Base-by-base conservation (phyloP, 129 eudicot species). In the Chrysanthemum makinoi region DNA sequence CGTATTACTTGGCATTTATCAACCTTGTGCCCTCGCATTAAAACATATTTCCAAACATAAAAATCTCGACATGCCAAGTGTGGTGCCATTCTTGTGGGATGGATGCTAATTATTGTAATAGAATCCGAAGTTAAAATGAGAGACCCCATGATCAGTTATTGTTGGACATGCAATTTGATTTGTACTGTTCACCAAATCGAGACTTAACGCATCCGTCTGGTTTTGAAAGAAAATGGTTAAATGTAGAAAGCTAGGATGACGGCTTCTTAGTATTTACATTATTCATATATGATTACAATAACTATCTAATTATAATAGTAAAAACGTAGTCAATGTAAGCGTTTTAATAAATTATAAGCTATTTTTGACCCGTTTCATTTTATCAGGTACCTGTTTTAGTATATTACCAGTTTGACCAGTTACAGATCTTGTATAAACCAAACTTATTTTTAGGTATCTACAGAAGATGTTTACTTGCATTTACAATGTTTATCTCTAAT, bases 31-130 rank as follows among this genome's bases (percentile, higher is more conserved):
- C 10, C 46, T 39, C 2, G 46, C 46, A 39, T 39, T 20, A 0
- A 19, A 56, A 24, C 22, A 39, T 71, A 43, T 46, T 58, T 22
- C 11, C 10, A 3, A 17, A 69, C 16, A 49, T 0, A 62, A 28
- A 69, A 8, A 52, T 28, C 17, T 69, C 33, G 51, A 51, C 51
- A 53, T 69, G 28, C 63, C 17, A 52, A 69, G 17, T n/a, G 10
- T 14, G 47, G 15, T 67, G 72, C 60, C 26, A 67, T 10, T 20
- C 10, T 48, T 66, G 57, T 52, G 57, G 57, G 57, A 52, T 6
- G 18, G 17, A 15, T 11, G 8, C 7, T 52, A 52, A 16, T 52
- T 19, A 52, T 15, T 52, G 6, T 52, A 13, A 19, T 52, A 52
- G 57, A 52, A 17, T 52, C 46, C 15, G 57, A 13, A 17, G 57